A percentile compares a stretch with the other conserved stretches of the same genome.
phyloP scores from a whole-genome alignment of 1,139 yeast genomes.

The Maudiozyma humilis region DNA sequence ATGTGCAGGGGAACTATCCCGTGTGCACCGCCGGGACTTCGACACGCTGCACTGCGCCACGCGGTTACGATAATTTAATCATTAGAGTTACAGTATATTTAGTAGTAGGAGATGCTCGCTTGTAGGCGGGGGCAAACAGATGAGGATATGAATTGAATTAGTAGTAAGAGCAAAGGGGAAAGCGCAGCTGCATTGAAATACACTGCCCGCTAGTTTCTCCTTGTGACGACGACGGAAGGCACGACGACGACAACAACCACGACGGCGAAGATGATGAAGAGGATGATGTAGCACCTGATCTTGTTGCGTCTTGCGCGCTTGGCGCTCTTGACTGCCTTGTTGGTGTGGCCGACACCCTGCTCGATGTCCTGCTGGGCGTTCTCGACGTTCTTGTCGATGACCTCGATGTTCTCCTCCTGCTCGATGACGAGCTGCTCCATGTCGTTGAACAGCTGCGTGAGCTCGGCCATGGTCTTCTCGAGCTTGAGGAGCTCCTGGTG shows the following conservation, averaged over 20 bases:
- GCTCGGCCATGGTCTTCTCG: constrained; percentile 92
- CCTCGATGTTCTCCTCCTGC: constrained; percentile 84
- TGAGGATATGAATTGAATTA: background rate
- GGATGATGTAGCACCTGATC: constrained; percentile 74
- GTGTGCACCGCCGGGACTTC: background rate
- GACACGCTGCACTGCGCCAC: background rate
- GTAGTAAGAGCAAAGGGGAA: background rate
- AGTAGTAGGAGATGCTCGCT: no score
- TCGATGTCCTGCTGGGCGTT: constrained; percentile 86
- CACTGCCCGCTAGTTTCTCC: constrained; percentile 7
- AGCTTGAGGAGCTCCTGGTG: constrained; percentile 92
- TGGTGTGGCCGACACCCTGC: constrained; percentile 90
- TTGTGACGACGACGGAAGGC: constrained; percentile 29
- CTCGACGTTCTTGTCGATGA: constrained; percentile 71
- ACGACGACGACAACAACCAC: constrained; percentile 62
- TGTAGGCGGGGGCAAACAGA: background rate
- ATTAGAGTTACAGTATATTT: background rate
- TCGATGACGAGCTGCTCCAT: constrained; percentile 95
- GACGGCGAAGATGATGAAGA: constrained; percentile 50
- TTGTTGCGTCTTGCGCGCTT: constrained; percentile 86
- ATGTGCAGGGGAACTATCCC: background rate
- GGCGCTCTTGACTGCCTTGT: constrained; percentile 83
- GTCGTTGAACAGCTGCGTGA: constrained; percentile 88
- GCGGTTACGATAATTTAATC: background rate
- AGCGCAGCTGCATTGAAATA: no score